Base-by-base conservation (phyloP, 495 filamentous ascomycete species). In the Penicillium turbatum region DNA sequence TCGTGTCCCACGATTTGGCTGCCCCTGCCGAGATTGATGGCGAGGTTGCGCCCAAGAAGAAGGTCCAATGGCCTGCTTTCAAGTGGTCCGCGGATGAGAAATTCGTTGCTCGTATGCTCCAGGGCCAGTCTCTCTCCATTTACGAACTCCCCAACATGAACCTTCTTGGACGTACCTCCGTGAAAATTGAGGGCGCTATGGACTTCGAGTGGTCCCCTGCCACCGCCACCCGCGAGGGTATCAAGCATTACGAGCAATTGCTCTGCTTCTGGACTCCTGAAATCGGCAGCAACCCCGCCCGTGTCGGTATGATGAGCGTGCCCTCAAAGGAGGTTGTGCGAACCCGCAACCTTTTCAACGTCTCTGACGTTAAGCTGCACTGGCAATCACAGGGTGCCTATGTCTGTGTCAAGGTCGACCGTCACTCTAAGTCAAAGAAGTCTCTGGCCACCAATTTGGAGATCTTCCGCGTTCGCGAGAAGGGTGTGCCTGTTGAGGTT, bases 221-320 rank as follows among this genome's bases (percentile, higher is more conserved):
- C 9, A 86, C 82, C 13, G 84, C 87, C 4, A 80, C 79, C 63
- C 82, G 90, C 38, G 89, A 92, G 41, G 85, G 86, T 45, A 75
- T 91, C 66, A 95, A 91, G 78, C 80, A 80, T 5, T 92, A 96
- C 67, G 93, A 97, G 74, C 93, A 97, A 71, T 80, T 97, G 5
- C 84, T 98, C 71, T 95, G 87, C 80, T 98, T 90, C 84, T 98
- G 93, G 93, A 96, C 93, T 11, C 93, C 93, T 43, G 93, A 97
- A 73, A 92, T 97, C 55, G 93, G 90, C 66, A 95, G 89, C 80
- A 97, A 96, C 68, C 93, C 93, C n/a, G 93, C 93, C 47, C 90
- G 90, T 72, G 93, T 97, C 59, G 92, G 85, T 50, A 76, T 98
- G 61, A 98, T 98, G 93, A 89, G 82, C 73, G 88, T 98, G 54